Conservation (phyloP, 2,329 filamentous ascomycete species). For the Herpotrichia juniperi region DNA sequence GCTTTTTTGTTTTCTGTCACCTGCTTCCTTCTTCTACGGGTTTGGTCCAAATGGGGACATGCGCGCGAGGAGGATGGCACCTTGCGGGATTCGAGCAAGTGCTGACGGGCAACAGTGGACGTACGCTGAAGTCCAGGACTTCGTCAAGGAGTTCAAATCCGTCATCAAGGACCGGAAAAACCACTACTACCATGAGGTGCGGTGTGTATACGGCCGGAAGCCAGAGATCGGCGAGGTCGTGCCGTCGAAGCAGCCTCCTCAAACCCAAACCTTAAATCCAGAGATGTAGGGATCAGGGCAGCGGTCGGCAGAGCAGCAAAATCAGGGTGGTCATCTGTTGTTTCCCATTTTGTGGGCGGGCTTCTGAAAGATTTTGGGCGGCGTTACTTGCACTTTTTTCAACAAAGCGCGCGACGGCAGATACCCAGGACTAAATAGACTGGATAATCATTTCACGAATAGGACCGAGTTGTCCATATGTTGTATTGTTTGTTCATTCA, state of each 20-base stretch:
- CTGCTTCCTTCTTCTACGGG: not conserved
- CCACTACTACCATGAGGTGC: constrained; percentile 48
- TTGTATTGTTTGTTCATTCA: not conserved
- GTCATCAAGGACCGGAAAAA: constrained; percentile 42
- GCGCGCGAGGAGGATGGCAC: no score
- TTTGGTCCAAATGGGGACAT: no score
- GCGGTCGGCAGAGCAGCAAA: no score
- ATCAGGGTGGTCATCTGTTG: no score
- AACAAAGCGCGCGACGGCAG: not conserved
- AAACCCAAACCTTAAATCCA: no score
- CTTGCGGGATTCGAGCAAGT: not conserved
- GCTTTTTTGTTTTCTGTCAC: not conserved
- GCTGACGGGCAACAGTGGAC: constrained; percentile 37
- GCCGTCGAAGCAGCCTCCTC: not conserved
- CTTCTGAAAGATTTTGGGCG: not conserved
- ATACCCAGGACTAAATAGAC: constrained; percentile 3
- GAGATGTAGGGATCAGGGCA: no score
- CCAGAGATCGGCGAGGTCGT: constrained; percentile 8
- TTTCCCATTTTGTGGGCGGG: no score
- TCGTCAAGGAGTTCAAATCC: constrained; percentile 38
- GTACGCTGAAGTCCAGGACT: constrained; percentile 40
- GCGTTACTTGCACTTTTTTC: not conserved
- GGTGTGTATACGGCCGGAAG: constrained; percentile 35
- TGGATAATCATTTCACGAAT: not conserved
- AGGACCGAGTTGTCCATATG: not conserved